These are phyloP conservation scores for Nemania diffusa DNA, from an alignment of 2,329 filamentous ascomycete genomes.

Conservation along the genomic window DNA sequence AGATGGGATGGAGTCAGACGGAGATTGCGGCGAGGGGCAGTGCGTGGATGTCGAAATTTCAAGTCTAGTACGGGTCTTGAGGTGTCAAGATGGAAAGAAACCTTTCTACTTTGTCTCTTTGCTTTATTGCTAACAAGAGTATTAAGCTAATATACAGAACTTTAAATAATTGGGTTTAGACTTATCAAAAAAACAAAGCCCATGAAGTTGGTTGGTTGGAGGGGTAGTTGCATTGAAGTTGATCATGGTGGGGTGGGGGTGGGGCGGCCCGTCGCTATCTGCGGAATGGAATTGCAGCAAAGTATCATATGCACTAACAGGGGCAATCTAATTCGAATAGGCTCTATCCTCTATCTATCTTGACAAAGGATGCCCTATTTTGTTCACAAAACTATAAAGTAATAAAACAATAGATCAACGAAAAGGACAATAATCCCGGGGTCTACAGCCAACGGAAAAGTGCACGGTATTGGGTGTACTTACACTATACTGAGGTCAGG, in stretches of 20 bases:
- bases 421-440: not conserved
- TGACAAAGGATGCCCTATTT: not conserved
- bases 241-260: conserved; percentile 37
- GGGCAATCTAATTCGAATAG: not conserved
- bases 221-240: conserved; percentile 28
- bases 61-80: not conserved
- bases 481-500: not conserved
- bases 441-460: not conserved
- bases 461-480: not conserved
- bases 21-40: not conserved
- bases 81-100: not conserved
- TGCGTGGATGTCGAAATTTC: not conserved
- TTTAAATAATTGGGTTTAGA: not conserved
- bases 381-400: not conserved
- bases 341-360: not conserved
- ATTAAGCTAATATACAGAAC: not conserved
- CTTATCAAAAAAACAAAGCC: not conserved
- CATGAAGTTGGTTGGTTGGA: conserved; percentile 25
- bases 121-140: not conserved
- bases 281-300: conserved; percentile 3
- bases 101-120: not conserved
- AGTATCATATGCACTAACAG: conserved; percentile 15
- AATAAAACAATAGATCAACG: not conserved
- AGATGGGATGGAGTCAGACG: too few relatives aligned
- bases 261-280: conserved; percentile 10